phyloP scores from a whole-genome alignment of 108 stramenopile genomes.

The Fistulifera pelliculosa region DNA sequence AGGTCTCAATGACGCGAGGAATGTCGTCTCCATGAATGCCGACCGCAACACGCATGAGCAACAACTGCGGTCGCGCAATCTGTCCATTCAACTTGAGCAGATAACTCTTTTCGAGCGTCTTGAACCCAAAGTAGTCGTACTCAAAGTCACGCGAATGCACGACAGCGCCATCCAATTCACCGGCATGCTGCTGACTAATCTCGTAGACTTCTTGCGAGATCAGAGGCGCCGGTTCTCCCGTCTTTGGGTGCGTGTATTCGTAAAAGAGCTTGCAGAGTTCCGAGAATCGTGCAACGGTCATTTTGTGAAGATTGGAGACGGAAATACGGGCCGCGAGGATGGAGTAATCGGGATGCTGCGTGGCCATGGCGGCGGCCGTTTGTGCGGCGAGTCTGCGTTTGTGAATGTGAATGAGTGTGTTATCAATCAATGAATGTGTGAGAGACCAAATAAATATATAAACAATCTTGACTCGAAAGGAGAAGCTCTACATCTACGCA shows the following conservation, averaged over 20 bases:
- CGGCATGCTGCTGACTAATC: conserved; percentile 66
- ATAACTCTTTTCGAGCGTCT: conserved; percentile 98
- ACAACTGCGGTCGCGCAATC: conserved; percentile 95
- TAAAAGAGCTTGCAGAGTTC: conserved; percentile 75
- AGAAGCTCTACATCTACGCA: conserved; percentile 2
- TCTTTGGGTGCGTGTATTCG: conserved; percentile 88
- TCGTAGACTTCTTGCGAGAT: conserved; percentile 52
- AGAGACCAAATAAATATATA: neutral
- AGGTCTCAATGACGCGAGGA: conserved; percentile 87
- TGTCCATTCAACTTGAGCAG: conserved; percentile 84
- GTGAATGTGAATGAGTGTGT: no score
- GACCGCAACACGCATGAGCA: conserved; percentile 97
- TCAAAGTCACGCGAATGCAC: conserved; percentile 92
- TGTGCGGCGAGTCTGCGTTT: conserved; percentile 92
- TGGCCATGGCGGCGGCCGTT: conserved; percentile 97
- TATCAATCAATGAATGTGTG: neutral
- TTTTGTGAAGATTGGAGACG: conserved; percentile 97
- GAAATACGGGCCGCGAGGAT: conserved; percentile 97
- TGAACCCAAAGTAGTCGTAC: conserved; percentile 99
- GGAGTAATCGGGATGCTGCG: conserved; percentile 97
- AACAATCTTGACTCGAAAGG: neutral
- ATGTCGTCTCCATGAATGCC: conserved; percentile 97
- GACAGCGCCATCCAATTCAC: conserved; percentile 74
- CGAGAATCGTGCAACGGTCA: conserved; percentile 86
- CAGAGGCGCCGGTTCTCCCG: conserved; percentile 81